Evolutionary conservation across 345 rosid genomes (phyloP), one percentile per base, ranked within the genome.

Genomic region (Stellera chamaejasme): DNA sequence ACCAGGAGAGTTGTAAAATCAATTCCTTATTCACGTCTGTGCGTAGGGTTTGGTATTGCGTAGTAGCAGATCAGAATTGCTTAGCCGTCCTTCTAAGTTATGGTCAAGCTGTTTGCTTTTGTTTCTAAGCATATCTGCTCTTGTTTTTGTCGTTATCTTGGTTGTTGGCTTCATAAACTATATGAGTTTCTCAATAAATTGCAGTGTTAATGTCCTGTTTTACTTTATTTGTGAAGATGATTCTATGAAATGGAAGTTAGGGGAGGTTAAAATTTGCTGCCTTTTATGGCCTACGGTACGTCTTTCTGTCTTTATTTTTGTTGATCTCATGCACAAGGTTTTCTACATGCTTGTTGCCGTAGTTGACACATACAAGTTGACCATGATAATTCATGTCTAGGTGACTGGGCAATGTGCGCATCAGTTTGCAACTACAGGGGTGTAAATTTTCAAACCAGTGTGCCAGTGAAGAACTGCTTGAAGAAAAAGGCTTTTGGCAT

Each of bases 201-300:
- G 6, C 12, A 51, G 23, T 45, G 23, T 61, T 59, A 57, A 55
- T 27, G 14, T 54, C 48, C 46, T 13, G 10, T 51, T 59, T 45
- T 2, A 25, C 46, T 52, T 63, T 57, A 47, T 59, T 16, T 19
- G 28, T 66, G 44, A 69, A 77, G 84, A 63, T 56, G 50, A 9
- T 62, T 36, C 26, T 48, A 48, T 43, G 13, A 66, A 61, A 87
- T 93, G 97, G 95, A 89, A 66, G 82, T 80, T 61, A 76, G 41
- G 23, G 97, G 85, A 61, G 97, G 92, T 77, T 84, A 67, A 79
- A 44, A 26, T 64, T 68, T 74, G 39, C 57, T 54, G 53, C 56
- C 58, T 66, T 76, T 63, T 70, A 70, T 72, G 78, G 76, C 73
- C 74, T 75, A 72, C 59, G 85, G 97, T 89, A 78, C 23, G 65